Percentiles rank a stretch among this genome's conserved stretches.
phyloP scores from a whole-genome alignment of 495 filamentous ascomycete genomes.

The Podospora bellae-mahoneyi region DNA sequence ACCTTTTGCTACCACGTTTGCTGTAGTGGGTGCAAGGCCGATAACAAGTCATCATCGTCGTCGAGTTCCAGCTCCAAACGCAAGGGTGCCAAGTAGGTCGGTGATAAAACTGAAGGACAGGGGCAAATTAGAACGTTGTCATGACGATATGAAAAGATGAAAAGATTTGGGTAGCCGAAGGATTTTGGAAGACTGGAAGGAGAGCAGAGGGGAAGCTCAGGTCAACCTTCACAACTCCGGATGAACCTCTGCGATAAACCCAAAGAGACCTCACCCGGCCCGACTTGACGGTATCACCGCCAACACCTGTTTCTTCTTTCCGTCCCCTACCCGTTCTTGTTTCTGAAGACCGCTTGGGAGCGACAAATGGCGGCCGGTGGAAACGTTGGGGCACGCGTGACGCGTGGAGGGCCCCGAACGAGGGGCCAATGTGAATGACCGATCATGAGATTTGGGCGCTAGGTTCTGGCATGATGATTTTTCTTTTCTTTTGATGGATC shows the following conservation, averaged over 20 bases:
- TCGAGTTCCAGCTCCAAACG: conserved; percentile 6
- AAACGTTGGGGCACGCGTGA: neutral
- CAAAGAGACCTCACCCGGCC: neutral
- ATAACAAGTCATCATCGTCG: conserved; percentile 10
- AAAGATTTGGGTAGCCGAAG: neutral
- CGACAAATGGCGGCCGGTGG: neutral
- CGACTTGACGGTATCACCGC: neutral
- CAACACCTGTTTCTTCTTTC: neutral
- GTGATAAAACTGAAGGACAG: neutral
- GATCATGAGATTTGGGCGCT: neutral
- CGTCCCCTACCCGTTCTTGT: neutral
- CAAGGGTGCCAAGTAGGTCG: conserved; percentile 1
- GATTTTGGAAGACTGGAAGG: neutral
- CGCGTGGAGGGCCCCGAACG: neutral
- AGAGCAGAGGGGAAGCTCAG: neutral
- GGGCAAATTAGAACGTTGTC: neutral
- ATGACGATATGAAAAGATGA: neutral
- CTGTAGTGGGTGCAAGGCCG: conserved; percentile 28
- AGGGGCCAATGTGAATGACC: neutral
- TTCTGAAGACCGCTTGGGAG: neutral
- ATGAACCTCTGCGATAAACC: neutral
- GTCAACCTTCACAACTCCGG: neutral
- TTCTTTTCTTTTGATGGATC: neutral
- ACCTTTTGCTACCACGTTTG: conserved; percentile 43
- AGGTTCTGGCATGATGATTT: neutral